Conservation (phyloP, 2,329 filamentous ascomycete genomes). For the Arthrobotrys sphaeroides region DNA sequence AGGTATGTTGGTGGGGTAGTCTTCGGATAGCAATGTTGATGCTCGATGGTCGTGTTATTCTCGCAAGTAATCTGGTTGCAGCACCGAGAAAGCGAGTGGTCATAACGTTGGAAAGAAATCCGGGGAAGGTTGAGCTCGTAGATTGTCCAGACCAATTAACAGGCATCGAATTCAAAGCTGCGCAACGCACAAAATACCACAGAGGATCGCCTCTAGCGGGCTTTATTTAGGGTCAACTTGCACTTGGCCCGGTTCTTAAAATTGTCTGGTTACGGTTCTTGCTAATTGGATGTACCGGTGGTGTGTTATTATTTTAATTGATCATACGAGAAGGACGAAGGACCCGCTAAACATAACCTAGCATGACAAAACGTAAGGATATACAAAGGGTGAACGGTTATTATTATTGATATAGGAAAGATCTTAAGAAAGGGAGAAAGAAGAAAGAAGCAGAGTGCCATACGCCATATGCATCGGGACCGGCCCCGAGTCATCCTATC, state of each 20-base stretch:
- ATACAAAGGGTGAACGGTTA: neutral
- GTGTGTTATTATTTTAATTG: neutral
- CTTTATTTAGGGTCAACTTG: neutral
- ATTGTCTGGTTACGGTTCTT: neutral
- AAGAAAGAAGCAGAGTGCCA: too few relatives aligned
- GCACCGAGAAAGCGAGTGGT: slow-evolving; percentile 4
- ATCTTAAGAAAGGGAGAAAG: neutral
- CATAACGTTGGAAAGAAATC: neutral
- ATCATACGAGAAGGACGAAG: neutral
- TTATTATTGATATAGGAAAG: neutral
- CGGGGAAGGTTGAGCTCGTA: slow-evolving; percentile 18
- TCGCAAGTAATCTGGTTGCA: neutral
- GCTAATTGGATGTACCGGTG: neutral
- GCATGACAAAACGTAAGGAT: too few relatives aligned
- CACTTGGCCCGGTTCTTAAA: too few relatives aligned
- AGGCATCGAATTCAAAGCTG: slow-evolving; percentile 10
- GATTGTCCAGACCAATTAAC: slow-evolving; percentile 7
- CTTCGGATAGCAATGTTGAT: neutral
- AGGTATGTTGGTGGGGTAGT: neutral
- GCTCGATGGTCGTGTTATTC: neutral
- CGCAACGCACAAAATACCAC: slow-evolving; percentile 35
- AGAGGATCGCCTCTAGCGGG: neutral
- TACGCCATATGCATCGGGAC: neutral
- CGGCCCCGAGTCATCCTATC: neutral
- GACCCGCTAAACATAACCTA: slow-evolving; percentile 8